A percentile compares a stretch with the other conserved stretches of the same genome.
phyloP scores from a whole-genome alignment of 2,329 filamentous ascomycete genomes.

The Neofusicoccum sp. region DNA sequence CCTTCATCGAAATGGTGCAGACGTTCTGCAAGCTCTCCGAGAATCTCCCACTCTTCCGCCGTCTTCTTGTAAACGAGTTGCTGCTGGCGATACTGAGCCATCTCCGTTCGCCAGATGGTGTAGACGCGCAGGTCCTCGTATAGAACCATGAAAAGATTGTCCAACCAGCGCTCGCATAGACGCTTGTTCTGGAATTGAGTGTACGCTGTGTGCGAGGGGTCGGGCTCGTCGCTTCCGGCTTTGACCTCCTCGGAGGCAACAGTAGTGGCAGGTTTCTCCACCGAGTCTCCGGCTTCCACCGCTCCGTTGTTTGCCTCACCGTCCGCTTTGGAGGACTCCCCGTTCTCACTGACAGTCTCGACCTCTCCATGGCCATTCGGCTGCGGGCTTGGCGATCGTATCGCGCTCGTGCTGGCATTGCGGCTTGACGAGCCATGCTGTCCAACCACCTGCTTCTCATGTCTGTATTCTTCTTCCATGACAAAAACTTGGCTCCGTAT shows the following conservation, averaged over 20 bases:
- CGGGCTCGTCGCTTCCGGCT: constrained; percentile 65
- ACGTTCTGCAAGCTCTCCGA: constrained; percentile 87
- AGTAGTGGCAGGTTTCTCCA: constrained; percentile 79
- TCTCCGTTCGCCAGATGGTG: constrained; percentile 98
- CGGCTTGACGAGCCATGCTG: constrained; percentile 52
- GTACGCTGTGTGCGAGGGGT: constrained; percentile 68
- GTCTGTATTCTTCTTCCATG: constrained; percentile 98
- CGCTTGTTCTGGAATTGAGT: constrained; percentile 96
- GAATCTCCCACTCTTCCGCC: constrained; percentile 96
- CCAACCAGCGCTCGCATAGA: constrained; percentile 94
- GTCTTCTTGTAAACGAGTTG: constrained; percentile 96
- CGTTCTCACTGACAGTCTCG: constrained; percentile 25
- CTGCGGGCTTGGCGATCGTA: constrained; percentile 62
- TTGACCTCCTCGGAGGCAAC: constrained; percentile 76
- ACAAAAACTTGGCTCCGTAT: constrained; percentile 97
- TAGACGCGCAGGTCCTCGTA: constrained; percentile 98
- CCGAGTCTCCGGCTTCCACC: constrained; percentile 37
- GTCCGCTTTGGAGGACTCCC: constrained; percentile 29
- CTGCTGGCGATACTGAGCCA: constrained; percentile 91
- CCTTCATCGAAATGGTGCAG: constrained; percentile 91
- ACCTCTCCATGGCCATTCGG: constrained; percentile 43
- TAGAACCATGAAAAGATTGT: constrained; percentile 98
- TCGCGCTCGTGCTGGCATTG: constrained; percentile 75
- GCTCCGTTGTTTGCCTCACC: constrained; percentile 29
- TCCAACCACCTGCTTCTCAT: constrained; percentile 66